These are phyloP conservation scores for Darksidea phi DNA, from an alignment of 495 filamentous ascomycete species.

Conservation along the genomic window DNA sequence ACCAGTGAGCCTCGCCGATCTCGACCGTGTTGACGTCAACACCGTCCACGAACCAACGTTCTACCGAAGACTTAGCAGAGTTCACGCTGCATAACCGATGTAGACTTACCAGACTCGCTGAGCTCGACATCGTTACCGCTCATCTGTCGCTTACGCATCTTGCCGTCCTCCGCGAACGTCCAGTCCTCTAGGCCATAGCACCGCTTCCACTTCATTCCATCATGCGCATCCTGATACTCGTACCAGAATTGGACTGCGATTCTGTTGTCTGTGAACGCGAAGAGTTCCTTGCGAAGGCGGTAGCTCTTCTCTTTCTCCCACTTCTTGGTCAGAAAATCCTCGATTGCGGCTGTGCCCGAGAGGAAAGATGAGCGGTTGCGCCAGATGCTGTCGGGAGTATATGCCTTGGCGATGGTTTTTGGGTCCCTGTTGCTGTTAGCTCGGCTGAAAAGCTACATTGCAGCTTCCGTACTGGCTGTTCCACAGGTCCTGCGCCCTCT, in stretches of 20 bases:
- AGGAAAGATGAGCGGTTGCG: slow-evolving; percentile 75
- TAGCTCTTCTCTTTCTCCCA: slow-evolving; percentile 76
- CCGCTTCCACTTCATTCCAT: slow-evolving; percentile 76
- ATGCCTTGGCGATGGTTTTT: slow-evolving; percentile 62
- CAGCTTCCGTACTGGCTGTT: slow-evolving; percentile 63
- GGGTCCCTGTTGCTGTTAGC: slow-evolving; percentile 54
- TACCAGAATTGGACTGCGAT: slow-evolving; percentile 95
- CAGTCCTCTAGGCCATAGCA: slow-evolving; percentile 91
- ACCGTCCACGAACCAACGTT: slow-evolving; percentile 68
- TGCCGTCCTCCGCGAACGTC: slow-evolving; percentile 78
- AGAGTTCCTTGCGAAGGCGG: slow-evolving; percentile 81
- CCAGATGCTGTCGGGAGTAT: slow-evolving; percentile 79
- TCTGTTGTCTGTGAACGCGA: slow-evolving; percentile 67
- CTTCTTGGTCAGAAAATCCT: slow-evolving; percentile 71
- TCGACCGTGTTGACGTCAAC: slow-evolving; percentile 71
- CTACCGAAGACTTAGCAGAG: slow-evolving; percentile 20
- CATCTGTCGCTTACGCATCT: slow-evolving; percentile 89
- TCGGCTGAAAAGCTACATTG: not conserved
- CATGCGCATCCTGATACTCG: slow-evolving; percentile 70
- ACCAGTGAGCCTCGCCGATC: slow-evolving; percentile 78
- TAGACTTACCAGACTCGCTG: slow-evolving; percentile 43
- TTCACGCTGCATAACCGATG: not conserved
- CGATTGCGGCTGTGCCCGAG: slow-evolving; percentile 64
- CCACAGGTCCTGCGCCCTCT: slow-evolving; percentile 82
- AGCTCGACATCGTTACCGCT: slow-evolving; percentile 85